Evolutionary conservation across 306 rosid genomes (phyloP).

Genomic region (Corylus americana): DNA sequence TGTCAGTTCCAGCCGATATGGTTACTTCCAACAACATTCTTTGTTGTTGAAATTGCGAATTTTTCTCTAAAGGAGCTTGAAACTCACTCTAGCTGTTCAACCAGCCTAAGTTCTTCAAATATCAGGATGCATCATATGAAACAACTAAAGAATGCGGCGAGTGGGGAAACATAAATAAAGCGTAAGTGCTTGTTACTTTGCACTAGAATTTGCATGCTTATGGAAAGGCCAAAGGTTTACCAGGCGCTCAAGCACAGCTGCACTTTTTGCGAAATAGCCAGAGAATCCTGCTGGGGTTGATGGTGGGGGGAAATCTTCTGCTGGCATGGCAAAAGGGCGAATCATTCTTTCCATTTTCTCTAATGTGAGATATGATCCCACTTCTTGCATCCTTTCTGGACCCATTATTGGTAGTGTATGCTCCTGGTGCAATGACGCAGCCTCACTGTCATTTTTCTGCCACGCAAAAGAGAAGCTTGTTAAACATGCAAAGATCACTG

Average conservation of each 20-base stretch:
- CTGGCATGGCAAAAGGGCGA: constrained; percentile 99
- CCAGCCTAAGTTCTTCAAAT: constrained; percentile 1
- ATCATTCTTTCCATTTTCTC: constrained; percentile 89
- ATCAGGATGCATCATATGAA: constrained; percentile 2
- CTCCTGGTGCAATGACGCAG: constrained; percentile 82
- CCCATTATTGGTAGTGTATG: constrained; percentile 92
- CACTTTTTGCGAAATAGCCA: constrained; percentile 84
- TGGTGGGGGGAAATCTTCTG: constrained; percentile 95
- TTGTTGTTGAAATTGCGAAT: constrained; percentile 20
- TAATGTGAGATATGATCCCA: constrained; percentile 76
- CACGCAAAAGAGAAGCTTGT: constrained; percentile 18
- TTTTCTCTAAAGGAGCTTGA: constrained; percentile 23
- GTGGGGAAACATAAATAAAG: constrained; percentile 3
- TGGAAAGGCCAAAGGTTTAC: constrained; percentile 97
- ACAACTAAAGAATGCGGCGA: background rate
- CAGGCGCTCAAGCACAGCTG: constrained; percentile 85
- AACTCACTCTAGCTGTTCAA: constrained; percentile 35
- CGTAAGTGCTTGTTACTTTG: constrained; percentile 39
- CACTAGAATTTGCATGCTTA: constrained; percentile 49
- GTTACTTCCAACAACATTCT: constrained; percentile 22
- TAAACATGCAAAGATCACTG: constrained; percentile 4
- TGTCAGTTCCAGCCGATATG: background rate
- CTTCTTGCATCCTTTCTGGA: constrained; percentile 93
- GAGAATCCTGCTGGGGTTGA: constrained; percentile 85
- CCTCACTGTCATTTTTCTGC: constrained; percentile 72